Percentiles rank a stretch among this genome's conserved stretches.
Evolutionary conservation across 371 early-diverging fungal species (phyloP).

Genomic region (Mucor plumbeus): DNA sequence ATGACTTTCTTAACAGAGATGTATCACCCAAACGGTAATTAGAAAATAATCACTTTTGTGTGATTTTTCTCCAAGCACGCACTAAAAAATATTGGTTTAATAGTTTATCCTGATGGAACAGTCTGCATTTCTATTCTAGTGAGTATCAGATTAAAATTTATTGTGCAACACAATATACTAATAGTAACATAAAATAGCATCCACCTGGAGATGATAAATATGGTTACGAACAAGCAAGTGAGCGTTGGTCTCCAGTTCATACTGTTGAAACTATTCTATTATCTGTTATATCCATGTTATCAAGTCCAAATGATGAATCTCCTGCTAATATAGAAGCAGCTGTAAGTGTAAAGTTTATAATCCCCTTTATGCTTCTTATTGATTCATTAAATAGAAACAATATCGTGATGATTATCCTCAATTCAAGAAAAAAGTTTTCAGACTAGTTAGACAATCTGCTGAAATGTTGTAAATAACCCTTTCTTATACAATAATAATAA

Average conservation of each 20-base stretch:
- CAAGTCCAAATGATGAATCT: conserved; percentile 92
- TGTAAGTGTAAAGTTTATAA: conserved; percentile 46
- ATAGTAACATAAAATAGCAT: conserved; percentile 44
- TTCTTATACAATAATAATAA: background rate
- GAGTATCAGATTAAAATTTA: conserved; percentile 16
- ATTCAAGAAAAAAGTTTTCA: conserved; percentile 79
- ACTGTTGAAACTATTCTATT: conserved; percentile 93
- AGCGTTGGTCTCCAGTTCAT: conserved; percentile 95
- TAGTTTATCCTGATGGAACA: conserved; percentile 82
- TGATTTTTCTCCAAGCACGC: background rate
- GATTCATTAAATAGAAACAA: conserved; percentile 61
- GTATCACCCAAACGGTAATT: conserved; percentile 82
- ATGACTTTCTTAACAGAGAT: conserved; percentile 83
- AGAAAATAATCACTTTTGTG: background rate
- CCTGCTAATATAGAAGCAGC: conserved; percentile 95
- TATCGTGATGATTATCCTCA: conserved; percentile 70
- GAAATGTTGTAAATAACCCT: conserved; percentile 26
- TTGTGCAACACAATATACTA: background rate
- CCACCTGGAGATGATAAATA: conserved; percentile 87
- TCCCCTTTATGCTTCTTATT: background rate
- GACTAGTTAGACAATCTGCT: conserved; percentile 72
- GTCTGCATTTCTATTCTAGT: conserved; percentile 95
- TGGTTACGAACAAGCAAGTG: conserved; percentile 89
- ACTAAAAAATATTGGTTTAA: background rate
- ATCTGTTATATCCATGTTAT: conserved; percentile 87